Conservation (phyloP, 441 rosid genomes). For the Isatis lusitanica region DNA sequence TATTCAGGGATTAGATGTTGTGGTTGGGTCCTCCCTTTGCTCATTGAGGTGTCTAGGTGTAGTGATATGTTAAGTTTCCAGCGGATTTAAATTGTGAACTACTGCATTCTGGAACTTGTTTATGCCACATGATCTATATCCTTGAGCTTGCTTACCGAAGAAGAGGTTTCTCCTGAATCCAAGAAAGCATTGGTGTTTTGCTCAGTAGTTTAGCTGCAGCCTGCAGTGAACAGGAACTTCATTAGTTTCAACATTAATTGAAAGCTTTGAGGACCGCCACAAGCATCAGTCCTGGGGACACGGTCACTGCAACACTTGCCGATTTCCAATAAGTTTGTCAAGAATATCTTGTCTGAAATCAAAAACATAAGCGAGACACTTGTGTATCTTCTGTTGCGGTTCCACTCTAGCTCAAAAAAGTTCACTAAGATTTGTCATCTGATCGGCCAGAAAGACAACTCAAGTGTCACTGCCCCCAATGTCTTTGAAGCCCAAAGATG, state of each 20-base stretch:
- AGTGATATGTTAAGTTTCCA: neutral
- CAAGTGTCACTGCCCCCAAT: neutral
- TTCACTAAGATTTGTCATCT: neutral
- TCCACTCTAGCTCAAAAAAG: neutral
- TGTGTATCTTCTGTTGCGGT: neutral
- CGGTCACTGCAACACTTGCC: neutral
- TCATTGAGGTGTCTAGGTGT: neutral
- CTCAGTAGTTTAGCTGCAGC: neutral
- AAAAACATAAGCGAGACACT: neutral
- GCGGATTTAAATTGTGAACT: neutral
- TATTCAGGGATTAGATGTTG: neutral
- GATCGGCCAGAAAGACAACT: neutral
- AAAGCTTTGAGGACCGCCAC: neutral
- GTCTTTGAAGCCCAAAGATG: neutral
- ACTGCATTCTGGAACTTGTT: neutral
- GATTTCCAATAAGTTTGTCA: neutral
- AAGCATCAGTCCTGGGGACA: neutral
- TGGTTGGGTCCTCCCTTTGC: neutral
- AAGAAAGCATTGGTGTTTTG: neutral
- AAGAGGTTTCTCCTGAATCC: neutral
- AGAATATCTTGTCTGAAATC: neutral
- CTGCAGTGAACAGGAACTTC: neutral
- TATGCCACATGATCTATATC: neutral
- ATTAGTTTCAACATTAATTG: neutral
- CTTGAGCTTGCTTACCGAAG: neutral